phyloP scores from a whole-genome alignment of 1,139 yeast genomes.

The Geotrichum citri-aurantii region DNA sequence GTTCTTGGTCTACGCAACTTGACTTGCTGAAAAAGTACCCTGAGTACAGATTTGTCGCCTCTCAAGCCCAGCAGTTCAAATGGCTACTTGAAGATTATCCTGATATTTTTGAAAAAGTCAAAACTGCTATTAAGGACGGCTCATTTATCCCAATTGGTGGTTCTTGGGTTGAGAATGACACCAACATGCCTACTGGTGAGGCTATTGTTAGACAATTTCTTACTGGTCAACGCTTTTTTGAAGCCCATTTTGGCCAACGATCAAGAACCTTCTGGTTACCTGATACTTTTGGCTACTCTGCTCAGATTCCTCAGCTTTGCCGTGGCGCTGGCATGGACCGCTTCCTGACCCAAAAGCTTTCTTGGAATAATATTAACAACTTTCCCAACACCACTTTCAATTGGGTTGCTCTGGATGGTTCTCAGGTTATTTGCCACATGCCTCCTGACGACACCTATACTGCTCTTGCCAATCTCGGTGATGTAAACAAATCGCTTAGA shows the following conservation, averaged over 20 bases:
- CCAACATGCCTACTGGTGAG: slow-evolving; percentile 91
- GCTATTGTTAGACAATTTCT: slow-evolving; percentile 82
- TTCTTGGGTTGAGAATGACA: slow-evolving; percentile 96
- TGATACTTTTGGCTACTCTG: slow-evolving; percentile 93
- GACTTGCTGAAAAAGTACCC: slow-evolving; percentile 82
- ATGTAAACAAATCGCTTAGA: slow-evolving; percentile 68
- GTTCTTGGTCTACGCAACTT: slow-evolving; percentile 94
- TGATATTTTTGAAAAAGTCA: slow-evolving; percentile 56
- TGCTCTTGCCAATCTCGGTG: slow-evolving; percentile 88
- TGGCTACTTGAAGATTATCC: slow-evolving; percentile 90
- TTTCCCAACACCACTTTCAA: slow-evolving; percentile 89
- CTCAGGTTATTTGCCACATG: slow-evolving; percentile 93
- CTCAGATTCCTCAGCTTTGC: slow-evolving; percentile 91
- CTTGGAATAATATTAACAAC: slow-evolving; percentile 90
- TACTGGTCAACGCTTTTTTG: slow-evolving; percentile 81
- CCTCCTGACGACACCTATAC: slow-evolving; percentile 97
- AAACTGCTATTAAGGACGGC: slow-evolving; percentile 61
- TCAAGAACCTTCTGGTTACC: slow-evolving; percentile 88
- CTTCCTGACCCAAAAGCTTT: slow-evolving; percentile 85
- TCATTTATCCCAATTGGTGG: slow-evolving; percentile 92
- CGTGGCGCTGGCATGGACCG: slow-evolving; percentile 75
- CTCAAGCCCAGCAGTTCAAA: slow-evolving; percentile 92
- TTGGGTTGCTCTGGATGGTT: slow-evolving; percentile 92
- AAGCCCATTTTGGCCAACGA: slow-evolving; percentile 68
- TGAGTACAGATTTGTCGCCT: slow-evolving; percentile 88